These are phyloP conservation scores for Atalantia buxifolia DNA, from an alignment of 345 rosid genomes.

Conservation along the genomic window DNA sequence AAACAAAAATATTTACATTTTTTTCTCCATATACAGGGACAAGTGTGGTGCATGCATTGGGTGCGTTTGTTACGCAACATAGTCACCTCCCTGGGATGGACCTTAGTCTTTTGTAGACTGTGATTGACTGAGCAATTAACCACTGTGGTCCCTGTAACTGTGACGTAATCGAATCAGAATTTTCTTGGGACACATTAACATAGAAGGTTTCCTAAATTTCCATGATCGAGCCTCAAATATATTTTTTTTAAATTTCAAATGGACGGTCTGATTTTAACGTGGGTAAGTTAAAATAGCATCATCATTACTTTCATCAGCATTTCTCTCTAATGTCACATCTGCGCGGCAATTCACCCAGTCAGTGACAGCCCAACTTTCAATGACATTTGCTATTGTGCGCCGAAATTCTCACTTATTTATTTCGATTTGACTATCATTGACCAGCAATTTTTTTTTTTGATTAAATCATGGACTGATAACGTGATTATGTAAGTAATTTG, in stretches of 20 bases:
- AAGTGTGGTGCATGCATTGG: no score
- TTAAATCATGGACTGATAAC: no score
- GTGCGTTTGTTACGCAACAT: no score
- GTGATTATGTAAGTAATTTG: no score
- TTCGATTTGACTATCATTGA: not conserved
- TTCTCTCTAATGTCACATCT: not conserved
- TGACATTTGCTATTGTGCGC: slow-evolving; percentile 17
- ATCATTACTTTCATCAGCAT: not conserved
- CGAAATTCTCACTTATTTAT: not conserved
- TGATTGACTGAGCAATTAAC: not conserved
- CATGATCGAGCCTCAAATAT: not conserved
- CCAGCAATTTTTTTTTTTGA: not conserved
- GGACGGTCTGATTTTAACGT: slow-evolving; percentile 1
- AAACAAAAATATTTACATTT: no score
- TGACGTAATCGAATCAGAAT: slow-evolving; percentile 24
- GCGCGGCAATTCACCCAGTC: not conserved
- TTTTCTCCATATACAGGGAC: no score
- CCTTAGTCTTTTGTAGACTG: not conserved
- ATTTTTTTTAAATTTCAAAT: not conserved
- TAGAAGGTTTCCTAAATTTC: not conserved
- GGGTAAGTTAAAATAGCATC: not conserved
- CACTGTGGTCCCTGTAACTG: not conserved
- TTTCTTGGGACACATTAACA: slow-evolving; percentile 5
- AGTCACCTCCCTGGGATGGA: not conserved
- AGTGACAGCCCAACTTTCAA: not conserved